Evolutionary conservation across 441 rosid species (phyloP).

Genomic region (Rhodomyrtus psidioides): DNA sequence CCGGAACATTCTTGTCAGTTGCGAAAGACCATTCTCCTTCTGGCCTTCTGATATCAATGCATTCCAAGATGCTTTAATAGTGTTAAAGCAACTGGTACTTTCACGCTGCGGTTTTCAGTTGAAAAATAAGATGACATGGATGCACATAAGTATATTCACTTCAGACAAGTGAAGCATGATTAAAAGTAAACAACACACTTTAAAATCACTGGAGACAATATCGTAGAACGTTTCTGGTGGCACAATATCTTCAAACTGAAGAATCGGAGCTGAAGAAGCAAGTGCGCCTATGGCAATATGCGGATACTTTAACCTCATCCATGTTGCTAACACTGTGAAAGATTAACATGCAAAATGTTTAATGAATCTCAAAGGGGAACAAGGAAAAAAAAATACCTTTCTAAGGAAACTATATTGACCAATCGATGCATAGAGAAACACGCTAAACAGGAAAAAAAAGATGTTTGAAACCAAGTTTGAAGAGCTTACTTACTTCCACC

Average conservation of each 20-base stretch:
- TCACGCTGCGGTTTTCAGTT: neutral
- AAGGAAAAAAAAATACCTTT: neutral
- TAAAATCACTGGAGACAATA: slow-evolving; percentile 60
- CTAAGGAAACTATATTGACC: neutral
- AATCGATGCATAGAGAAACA: neutral
- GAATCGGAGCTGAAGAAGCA: slow-evolving; percentile 72
- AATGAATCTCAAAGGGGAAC: fast-evolving
- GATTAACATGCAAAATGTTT: neutral
- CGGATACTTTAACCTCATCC: slow-evolving; percentile 78
- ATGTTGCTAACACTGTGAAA: slow-evolving; percentile 65
- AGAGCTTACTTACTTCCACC: slow-evolving; percentile 57
- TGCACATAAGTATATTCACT: neutral
- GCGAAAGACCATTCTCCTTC: neutral
- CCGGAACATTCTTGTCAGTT: neutral
- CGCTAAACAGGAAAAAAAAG: neutral
- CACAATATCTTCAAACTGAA: slow-evolving; percentile 63
- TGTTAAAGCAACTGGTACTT: neutral
- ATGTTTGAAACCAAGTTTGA: neutral
- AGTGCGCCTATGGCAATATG: slow-evolving; percentile 66
- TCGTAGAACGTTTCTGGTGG: slow-evolving; percentile 69
- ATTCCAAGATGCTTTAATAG: neutral
- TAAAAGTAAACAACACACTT: slow-evolving; percentile 19
- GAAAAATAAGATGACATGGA: neutral
- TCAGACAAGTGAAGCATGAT: neutral
- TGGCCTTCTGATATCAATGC: neutral